Conservation (phyloP, 2,329 filamentous ascomycete genomes). For the Ophiostoma ulmi region DNA sequence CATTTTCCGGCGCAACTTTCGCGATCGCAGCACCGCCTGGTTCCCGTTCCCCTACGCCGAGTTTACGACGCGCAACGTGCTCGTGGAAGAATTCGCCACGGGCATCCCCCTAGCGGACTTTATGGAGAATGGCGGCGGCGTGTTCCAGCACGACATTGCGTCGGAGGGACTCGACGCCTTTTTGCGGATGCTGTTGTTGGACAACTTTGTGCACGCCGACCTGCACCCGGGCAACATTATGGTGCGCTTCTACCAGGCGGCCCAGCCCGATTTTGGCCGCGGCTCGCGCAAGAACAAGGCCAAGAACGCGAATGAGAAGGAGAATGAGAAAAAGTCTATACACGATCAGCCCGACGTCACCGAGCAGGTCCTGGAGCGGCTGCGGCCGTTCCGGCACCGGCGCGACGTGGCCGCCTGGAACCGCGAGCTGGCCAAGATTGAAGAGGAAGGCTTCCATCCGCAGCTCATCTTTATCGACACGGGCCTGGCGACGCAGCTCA, state of each 20-base stretch:
- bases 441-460: slow-evolving; percentile 81
- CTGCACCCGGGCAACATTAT: slow-evolving; percentile 98
- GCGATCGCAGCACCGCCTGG: slow-evolving; percentile 83
- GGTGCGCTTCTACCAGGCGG: slow-evolving; percentile 93
- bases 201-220: slow-evolving; percentile 97
- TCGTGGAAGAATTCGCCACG: slow-evolving; percentile 93
- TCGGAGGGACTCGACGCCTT: slow-evolving; percentile 94
- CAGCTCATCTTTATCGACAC: slow-evolving; percentile 98
- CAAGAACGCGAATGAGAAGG: background rate
- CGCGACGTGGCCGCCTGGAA: slow-evolving; percentile 67
- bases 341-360: slow-evolving; percentile 63
- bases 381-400: slow-evolving; percentile 63
- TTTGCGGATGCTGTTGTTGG: slow-evolving; percentile 89
- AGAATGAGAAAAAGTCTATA: slow-evolving; percentile 23
- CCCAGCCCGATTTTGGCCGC: slow-evolving; percentile 56
- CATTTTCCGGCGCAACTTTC: slow-evolving; percentile 86
- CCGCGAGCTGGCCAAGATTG: slow-evolving; percentile 67
- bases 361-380: slow-evolving; percentile 73
- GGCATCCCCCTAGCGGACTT: slow-evolving; percentile 90
- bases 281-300: slow-evolving; percentile 19
- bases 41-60: slow-evolving; percentile 92
- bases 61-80: slow-evolving; percentile 84
- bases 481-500: slow-evolving; percentile 89
- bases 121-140: slow-evolving; percentile 82
- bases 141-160: slow-evolving; percentile 90